Base-by-base conservation (phyloP, 345 rosid species). In the Erucastrum elatum region DNA sequence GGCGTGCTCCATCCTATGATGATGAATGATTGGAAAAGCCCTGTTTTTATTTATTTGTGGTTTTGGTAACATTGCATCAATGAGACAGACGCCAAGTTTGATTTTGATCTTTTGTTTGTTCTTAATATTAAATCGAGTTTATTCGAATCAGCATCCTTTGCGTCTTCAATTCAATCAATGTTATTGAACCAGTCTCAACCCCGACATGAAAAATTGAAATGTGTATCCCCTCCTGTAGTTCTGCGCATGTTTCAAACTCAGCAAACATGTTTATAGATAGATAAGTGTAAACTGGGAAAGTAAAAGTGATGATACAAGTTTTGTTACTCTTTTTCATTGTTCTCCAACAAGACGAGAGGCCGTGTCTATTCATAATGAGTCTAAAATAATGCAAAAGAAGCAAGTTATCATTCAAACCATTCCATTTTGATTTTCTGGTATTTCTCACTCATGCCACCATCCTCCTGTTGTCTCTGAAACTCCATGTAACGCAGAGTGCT, bases 381-480 rank as follows among this genome's bases (percentile, higher is more conserved):
- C 73, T 59, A 59, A 44, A 66, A 46, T 16, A 79, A 33, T 66
- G 44, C 44, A 33, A 11, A 4, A 49, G 55, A n/a, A 60, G 34
- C 72, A 10, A 71, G 44, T 5, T 25, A 33, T 79, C 46, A 79
- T 35, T 68, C 75, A 53, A 79, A 74, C 78, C 75, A 79, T 65
- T 80, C 91, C 80, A 77, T 89, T 84, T 87, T 89, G 79, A 94
- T 85, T 44, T 90, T 78, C 31, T 88, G 86, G 3, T 94, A 94
- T 67, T 84, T 92, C 83, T 92, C 98, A 73, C 88, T 91, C 77
- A 90, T 76, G 37, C 90, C 88, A 51, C 94, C 98, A 17, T 92
- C 97, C 71, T 94, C 86, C 85, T 91, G 89, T 85, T 93, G 94
- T 75, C 90, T 94, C 87, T 94, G 98, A 86, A 88, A 94, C 87